Conservation (phyloP, 306 rosid species). For the Vigna hirtella region DNA sequence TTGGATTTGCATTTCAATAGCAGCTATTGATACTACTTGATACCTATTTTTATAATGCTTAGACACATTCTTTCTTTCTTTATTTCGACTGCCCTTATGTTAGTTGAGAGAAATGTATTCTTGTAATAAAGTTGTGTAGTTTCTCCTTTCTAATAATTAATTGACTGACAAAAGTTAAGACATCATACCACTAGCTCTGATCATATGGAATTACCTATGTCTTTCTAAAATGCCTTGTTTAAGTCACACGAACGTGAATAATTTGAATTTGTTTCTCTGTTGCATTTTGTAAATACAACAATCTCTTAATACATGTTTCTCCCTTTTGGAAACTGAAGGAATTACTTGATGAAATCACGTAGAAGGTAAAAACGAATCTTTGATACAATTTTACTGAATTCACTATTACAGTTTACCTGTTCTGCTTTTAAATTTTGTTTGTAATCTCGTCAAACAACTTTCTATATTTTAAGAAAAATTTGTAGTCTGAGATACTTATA, state of each 20-base stretch:
- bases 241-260: neutral
- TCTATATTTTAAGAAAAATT: neutral
- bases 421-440: no score
- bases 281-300: constrained; percentile 3
- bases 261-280: constrained; percentile 7
- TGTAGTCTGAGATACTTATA: constrained; percentile 23
- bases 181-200: constrained; percentile 1
- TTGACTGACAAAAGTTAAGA: neutral
- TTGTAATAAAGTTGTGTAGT: constrained; percentile 16
- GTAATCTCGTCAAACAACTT: neutral
- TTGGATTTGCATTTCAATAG: neutral
- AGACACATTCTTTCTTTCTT: constrained; percentile 13
- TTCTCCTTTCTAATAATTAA: constrained; percentile 21
- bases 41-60: neutral
- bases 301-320: constrained; percentile 1
- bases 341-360: neutral
- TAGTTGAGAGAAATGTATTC: neutral
- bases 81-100: neutral
- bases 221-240: constrained; percentile 16
- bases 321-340: constrained; percentile 2
- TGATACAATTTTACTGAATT: neutral
- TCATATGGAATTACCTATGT: neutral
- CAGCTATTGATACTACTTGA: neutral
- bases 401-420: neutral
- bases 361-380: constrained; percentile 13